phyloP scores from a whole-genome alignment of 2,329 filamentous ascomycete species.

The Fusarium napiforme region DNA sequence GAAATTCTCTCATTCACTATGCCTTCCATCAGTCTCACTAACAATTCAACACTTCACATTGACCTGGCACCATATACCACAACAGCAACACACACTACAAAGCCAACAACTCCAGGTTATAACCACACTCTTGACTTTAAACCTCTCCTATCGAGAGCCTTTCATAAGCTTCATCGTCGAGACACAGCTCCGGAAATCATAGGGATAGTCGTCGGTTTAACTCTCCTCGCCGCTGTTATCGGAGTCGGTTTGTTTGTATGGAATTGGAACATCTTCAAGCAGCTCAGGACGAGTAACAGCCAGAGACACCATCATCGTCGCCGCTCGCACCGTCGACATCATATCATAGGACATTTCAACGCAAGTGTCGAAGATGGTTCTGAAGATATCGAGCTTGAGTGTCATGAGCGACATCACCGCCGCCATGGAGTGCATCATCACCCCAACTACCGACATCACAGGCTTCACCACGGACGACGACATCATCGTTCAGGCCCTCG shows the following conservation, averaged over 20 bases:
- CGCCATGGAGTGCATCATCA: neutral
- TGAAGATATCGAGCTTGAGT: neutral
- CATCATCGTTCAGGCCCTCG: neutral
- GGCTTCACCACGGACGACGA: constrained; percentile 2
- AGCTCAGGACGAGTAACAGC: neutral
- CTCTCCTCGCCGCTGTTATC: constrained; percentile 13
- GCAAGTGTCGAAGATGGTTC: neutral
- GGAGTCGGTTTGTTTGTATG: constrained; percentile 17
- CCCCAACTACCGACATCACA: constrained; percentile 7
- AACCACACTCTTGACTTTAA: neutral
- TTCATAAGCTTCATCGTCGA: constrained; percentile 11
- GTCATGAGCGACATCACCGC: neutral
- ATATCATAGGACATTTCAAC: neutral
- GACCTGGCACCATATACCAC: neutral
- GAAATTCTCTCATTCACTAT: neutral
- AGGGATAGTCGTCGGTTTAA: constrained; percentile 22
- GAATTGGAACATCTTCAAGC: constrained; percentile 11
- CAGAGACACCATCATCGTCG: neutral
- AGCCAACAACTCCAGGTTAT: no score
- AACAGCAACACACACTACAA: no score
- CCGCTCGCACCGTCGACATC: neutral
- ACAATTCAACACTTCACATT: neutral
- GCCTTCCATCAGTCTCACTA: constrained; percentile 4
- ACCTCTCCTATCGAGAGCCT: neutral
- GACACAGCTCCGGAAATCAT: constrained; percentile 2